phyloP scores from a whole-genome alignment of 495 filamentous ascomycete genomes.

The Usnea hakonensis region DNA sequence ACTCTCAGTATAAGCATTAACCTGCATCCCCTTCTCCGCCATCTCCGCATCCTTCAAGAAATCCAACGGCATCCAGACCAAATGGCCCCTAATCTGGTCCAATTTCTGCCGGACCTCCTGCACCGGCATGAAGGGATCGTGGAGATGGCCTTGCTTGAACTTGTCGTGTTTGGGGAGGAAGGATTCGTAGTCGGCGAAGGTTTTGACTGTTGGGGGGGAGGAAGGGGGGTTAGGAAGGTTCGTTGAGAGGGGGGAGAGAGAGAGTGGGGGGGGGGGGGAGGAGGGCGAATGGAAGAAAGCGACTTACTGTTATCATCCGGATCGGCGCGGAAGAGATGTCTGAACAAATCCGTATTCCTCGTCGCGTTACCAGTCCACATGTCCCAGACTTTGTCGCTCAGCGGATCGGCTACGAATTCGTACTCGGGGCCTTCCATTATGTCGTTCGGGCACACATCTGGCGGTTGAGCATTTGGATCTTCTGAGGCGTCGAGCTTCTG shows the following conservation, averaged over 20 bases:
- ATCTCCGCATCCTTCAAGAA: conserved; percentile 79
- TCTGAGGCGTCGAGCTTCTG: conserved; percentile 62
- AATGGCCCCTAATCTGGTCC: conserved; percentile 72
- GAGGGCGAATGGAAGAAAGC: background rate
- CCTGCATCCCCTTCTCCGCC: conserved; percentile 77
- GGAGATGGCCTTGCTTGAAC: conserved; percentile 76
- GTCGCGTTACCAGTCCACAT: conserved; percentile 72
- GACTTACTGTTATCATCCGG: conserved; percentile 70
- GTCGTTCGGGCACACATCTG: conserved; percentile 64
- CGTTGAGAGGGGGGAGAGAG: background rate
- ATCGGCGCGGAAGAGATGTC: conserved; percentile 84
- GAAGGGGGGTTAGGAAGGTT: background rate
- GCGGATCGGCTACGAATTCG: conserved; percentile 73
- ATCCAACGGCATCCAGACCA: conserved; percentile 92
- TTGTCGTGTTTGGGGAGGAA: conserved; percentile 59
- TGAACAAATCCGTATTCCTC: conserved; percentile 74
- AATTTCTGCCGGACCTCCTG: conserved; percentile 66
- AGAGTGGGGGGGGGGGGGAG: background rate
- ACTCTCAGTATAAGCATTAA: conserved; percentile 66
- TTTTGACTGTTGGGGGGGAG: conserved; percentile 50
- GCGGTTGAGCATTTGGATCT: conserved; percentile 76
- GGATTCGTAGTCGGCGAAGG: conserved; percentile 77
- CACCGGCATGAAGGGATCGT: conserved; percentile 62
- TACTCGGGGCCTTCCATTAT: conserved; percentile 55
- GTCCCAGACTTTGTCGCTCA: conserved; percentile 74